A percentile compares a stretch with the other conserved stretches of the same genome.
These are phyloP conservation scores for Tuber calosporum DNA, from an alignment of 495 filamentous ascomycete species.

Conservation along the genomic window DNA sequence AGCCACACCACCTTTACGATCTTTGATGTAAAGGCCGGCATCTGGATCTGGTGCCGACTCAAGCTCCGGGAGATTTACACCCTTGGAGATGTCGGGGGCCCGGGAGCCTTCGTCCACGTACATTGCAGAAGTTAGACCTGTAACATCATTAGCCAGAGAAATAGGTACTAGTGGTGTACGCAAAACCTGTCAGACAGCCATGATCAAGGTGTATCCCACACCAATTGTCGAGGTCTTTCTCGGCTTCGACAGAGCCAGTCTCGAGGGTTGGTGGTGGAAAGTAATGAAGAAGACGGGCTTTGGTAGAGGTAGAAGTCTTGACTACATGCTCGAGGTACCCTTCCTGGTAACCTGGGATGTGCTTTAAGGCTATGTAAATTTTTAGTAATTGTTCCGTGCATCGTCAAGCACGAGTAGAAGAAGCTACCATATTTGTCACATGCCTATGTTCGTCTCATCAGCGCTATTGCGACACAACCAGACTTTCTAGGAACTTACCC, in stretches of 20 bases:
- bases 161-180: not conserved
- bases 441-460: conserved; percentile 44
- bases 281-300: conserved; percentile 89
- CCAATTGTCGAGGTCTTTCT: conserved; percentile 76
- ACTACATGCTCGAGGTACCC: conserved; percentile 85
- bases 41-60: conserved; percentile 65
- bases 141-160: conserved; percentile 48
- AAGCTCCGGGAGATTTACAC: conserved; percentile 57
- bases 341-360: conserved; percentile 64
- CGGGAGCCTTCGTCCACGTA: conserved; percentile 72
- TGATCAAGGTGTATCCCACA: conserved; percentile 92
- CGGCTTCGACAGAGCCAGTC: conserved; percentile 38
- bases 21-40: conserved; percentile 86
- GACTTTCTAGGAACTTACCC: conserved; percentile 24
- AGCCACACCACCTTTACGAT: conserved; percentile 64
- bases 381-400: not conserved
- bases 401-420: not conserved
- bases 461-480: not conserved
- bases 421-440: conserved; percentile 68
- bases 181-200: conserved; percentile 57
- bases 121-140: conserved; percentile 85
- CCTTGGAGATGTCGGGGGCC: conserved; percentile 42
- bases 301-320: conserved; percentile 73
- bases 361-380: conserved; percentile 48
- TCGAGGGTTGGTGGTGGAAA: conserved; percentile 55